Evolutionary conservation across 176 grass and related monocot genomes (phyloP), one percentile per base, ranked within the genome.

Genomic region (Cenchrus purpureus): DNA sequence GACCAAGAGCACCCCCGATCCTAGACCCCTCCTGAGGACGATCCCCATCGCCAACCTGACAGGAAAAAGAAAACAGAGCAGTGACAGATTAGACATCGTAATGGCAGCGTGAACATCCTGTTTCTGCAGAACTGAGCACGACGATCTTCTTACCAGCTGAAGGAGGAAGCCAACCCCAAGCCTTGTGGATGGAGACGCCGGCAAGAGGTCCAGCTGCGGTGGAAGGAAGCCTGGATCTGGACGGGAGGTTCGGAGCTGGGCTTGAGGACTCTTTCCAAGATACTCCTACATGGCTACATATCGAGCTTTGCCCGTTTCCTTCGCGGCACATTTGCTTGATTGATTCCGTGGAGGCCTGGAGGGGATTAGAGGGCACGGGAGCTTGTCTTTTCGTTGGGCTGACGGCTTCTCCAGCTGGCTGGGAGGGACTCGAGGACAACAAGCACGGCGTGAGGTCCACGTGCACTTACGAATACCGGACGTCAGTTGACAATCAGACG

Each of bases 41-140:
- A 19, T 54, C 55, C 88, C 88, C 92, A 94, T 94, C 28, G 49
- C 68, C 59, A 57, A n/a, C 10, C 73, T 86, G 83, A 0, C 4
- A 90, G 14, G 50, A 8, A 65, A 61, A 74, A 65, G 11, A 65
- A 65, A 60, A 75, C 9, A 82, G 49, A 50, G 17, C 1, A 15
- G 56, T 58, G 16, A 45, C 34, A 51, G 77, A 19, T 86, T 65
- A 82, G 78, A 49, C 15, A 59, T 7, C 19, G n/a, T 6, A 10
- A 59, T n/a, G 57, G 57, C 57, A 7, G 57, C 20, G 7, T n/a
- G 57, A 61, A 2, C 31, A 32, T 32, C 31, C 31, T 1, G 31
- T 14, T 34, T 80, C 49, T 68, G 17, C 45, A 34, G 25, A 80
- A 55, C 49, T n/a, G 31, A 62, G 15, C 20, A 48, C 43, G 40